These are phyloP conservation scores for Thielaviopsis euricoi DNA, from an alignment of 2,329 filamentous ascomycete species.

Conservation along the genomic window DNA sequence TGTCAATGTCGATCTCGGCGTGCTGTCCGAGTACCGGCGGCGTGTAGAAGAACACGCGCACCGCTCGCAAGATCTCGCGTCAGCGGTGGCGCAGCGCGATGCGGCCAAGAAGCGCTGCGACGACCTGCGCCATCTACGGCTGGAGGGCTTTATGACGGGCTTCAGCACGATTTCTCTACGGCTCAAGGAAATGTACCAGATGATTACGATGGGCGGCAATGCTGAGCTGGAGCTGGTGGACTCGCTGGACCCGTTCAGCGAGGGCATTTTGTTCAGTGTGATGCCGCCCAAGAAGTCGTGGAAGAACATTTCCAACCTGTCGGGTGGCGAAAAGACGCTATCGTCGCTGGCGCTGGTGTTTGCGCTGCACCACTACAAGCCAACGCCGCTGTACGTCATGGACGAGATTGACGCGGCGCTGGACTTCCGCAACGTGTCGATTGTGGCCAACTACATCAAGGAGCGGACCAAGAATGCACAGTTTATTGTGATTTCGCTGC, in stretches of 20 bases:
- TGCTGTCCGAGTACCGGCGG: conserved; percentile 76
- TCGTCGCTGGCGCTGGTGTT: conserved; percentile 92
- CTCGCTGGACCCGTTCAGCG: conserved; percentile 86
- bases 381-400: conserved; percentile 96
- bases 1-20: conserved; percentile 72
- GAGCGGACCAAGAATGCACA: conserved; percentile 98
- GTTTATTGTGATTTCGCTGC: conserved; percentile 92
- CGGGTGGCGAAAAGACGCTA: conserved; percentile 92
- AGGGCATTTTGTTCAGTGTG: conserved; percentile 91
- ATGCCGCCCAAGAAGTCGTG: conserved; percentile 99
- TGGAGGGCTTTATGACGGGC: conserved; percentile 97
- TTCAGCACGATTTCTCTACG: conserved; percentile 87
- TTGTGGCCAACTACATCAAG: conserved; percentile 97
- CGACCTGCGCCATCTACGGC: conserved; percentile 71
- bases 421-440: conserved; percentile 96
- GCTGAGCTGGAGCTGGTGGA: conserved; percentile 95
- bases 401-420: conserved; percentile 97
- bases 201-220: conserved; percentile 99
- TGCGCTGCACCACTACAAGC: conserved; percentile 93
- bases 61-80: conserved; percentile 68
- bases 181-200: conserved; percentile 99
- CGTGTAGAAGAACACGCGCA: conserved; percentile 68
- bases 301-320: conserved; percentile 97
- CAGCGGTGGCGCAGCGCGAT: conserved; percentile 64
- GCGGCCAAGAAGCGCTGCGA: conserved; percentile 82